phyloP scores from a whole-genome alignment of 768 basidiomycete species.

The Mrakia blollopis region DNA sequence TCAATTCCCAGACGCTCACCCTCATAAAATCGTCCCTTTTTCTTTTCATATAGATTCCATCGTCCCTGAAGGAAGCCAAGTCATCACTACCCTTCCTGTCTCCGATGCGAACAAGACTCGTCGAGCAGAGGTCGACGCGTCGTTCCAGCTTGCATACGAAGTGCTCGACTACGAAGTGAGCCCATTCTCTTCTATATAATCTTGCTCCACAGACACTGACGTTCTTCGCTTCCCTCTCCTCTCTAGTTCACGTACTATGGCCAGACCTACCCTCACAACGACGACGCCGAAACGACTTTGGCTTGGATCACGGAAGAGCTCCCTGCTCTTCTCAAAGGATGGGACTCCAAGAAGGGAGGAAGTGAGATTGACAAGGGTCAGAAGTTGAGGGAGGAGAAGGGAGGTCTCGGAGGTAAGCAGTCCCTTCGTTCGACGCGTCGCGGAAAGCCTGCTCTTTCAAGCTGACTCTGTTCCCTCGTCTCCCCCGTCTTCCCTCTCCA shows the following conservation, averaged over 20 bases:
- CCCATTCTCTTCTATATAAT: background rate
- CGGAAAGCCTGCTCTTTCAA: background rate
- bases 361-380: background rate
- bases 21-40: too few species aligned
- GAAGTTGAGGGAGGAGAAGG: background rate
- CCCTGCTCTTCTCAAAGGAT: background rate
- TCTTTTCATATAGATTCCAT: background rate
- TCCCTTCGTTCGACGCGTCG: background rate
- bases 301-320: background rate
- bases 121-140: background rate
- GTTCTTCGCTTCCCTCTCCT: background rate
- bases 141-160: background rate
- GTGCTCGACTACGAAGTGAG: background rate
- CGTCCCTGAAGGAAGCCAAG: background rate
- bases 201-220: background rate
- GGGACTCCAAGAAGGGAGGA: background rate
- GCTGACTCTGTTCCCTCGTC: background rate
- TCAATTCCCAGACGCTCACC: too few species aligned
- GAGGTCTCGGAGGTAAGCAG: background rate
- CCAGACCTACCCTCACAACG: too few species aligned
- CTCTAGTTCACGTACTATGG: too few species aligned
- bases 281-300: background rate
- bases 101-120: background rate
- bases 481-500: background rate
- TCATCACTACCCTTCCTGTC: constrained; percentile 5